Evolutionary conservation across 805 yeast genomes (phyloP).

Genomic region (Scheffersomyces coipomensis): DNA sequence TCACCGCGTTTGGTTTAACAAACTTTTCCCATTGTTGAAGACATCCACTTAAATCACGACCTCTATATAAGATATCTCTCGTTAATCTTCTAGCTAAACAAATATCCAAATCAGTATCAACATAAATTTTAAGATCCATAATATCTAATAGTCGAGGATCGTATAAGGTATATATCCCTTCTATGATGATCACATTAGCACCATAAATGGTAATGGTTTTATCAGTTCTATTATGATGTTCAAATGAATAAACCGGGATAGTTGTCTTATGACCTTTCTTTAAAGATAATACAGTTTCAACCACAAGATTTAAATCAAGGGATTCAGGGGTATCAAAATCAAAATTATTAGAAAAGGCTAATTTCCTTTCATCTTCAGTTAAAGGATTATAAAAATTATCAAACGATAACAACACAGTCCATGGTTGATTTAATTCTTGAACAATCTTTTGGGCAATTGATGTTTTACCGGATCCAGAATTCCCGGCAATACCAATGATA

Average conservation of each 20-base stretch:
- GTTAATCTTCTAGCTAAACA: constrained; percentile 87
- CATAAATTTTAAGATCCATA: constrained; percentile 86
- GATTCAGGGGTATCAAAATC: constrained; percentile 91
- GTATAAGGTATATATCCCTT: constrained; percentile 84
- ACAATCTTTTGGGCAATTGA: constrained; percentile 84
- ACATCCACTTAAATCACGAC: constrained; percentile 79
- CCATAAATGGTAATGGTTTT: constrained; percentile 81
- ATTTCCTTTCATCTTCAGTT: constrained; percentile 52
- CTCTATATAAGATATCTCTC: constrained; percentile 83
- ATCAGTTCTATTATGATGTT: constrained; percentile 64
- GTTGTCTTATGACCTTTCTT: constrained; percentile 59
- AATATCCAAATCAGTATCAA: constrained; percentile 90
- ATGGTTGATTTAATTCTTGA: constrained; percentile 76
- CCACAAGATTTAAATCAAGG: constrained; percentile 72
- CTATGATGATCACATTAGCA: constrained; percentile 88
- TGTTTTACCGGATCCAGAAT: constrained; percentile 84
- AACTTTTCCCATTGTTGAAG: constrained; percentile 85
- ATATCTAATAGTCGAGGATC: constrained; percentile 65
- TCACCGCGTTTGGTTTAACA: constrained; percentile 89
- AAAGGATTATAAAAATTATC: constrained; percentile 90
- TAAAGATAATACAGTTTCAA: constrained; percentile 59
- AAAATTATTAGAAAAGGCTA: constrained; percentile 67
- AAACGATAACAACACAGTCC: constrained; percentile 87
- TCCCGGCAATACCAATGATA: constrained; percentile 49
- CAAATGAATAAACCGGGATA: constrained; percentile 57